phyloP scores from a whole-genome alignment of 495 filamentous ascomycete species.

The Filosporella fistucella region DNA sequence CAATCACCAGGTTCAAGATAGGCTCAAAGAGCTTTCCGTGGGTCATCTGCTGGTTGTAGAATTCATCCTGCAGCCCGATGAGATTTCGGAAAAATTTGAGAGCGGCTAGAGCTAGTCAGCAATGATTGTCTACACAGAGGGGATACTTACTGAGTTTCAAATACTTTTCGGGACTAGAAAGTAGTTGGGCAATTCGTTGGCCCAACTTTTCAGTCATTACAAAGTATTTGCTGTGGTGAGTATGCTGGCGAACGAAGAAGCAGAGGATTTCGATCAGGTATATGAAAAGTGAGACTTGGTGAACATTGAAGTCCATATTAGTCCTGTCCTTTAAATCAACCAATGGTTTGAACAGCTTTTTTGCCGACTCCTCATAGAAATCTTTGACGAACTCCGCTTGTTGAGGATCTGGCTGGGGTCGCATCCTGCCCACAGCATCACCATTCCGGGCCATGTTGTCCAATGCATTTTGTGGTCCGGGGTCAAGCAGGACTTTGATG shows the following conservation, averaged over 20 bases:
- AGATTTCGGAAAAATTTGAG: constrained; percentile 93
- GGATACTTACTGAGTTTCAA: constrained; percentile 76
- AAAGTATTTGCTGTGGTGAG: constrained; percentile 82
- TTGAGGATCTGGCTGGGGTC: constrained; percentile 58
- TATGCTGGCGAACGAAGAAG: constrained; percentile 89
- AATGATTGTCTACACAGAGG: not conserved
- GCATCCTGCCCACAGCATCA: constrained; percentile 63
- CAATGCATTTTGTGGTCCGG: constrained; percentile 50
- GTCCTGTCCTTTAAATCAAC: constrained; percentile 70
- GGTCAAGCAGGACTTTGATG: constrained; percentile 89
- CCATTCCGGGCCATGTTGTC: constrained; percentile 65
- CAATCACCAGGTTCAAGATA: constrained; percentile 80
- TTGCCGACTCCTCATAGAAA: constrained; percentile 89
- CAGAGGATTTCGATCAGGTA: constrained; percentile 93
- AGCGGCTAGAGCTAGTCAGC: constrained; percentile 52
- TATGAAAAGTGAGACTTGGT: constrained; percentile 82
- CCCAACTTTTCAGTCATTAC: constrained; percentile 77
- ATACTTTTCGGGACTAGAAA: constrained; percentile 85
- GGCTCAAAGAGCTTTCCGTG: constrained; percentile 81
- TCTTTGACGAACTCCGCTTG: constrained; percentile 77
- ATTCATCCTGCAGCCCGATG: constrained; percentile 83
- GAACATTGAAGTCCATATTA: constrained; percentile 50
- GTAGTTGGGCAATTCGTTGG: constrained; percentile 75
- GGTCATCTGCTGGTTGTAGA: constrained; percentile 83
- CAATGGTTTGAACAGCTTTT: constrained; percentile 81